Base-by-base conservation (phyloP, 1,139 yeast genomes). In the Yamadazyma spencermartinsiae region DNA sequence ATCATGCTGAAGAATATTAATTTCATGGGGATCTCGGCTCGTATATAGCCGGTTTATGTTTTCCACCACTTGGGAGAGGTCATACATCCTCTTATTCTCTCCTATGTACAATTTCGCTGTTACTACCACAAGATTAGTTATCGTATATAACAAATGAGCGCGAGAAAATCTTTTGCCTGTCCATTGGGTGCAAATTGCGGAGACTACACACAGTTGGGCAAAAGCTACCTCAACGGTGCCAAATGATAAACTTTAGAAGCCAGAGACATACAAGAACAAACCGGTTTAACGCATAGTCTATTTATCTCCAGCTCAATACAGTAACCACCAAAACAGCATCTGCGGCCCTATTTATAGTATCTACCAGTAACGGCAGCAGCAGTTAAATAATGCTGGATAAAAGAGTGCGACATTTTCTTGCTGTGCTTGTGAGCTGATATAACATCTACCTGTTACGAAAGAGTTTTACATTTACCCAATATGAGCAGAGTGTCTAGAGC, bases 1-100 rank as follows among this genome's bases (percentile, higher is more conserved):
- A 31, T 60, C 59, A 25, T 65, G 64, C 48, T 83, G 90, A 25
- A 76, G 63, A 8, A 58, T 48, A 23, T 65, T 57, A 27, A 82
- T 72, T 43, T 65, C 63, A 0, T 52, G 40, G 1, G 79, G 69
- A 59, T 77, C 61, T 55, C 58, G 51, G 46, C 69, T 50, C 45
- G 72, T 55, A 60, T 75, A 63, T 50, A 78, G 59, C 4, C 55
- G 44, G 40, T 73, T 72, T 17, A 76, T 16, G 4, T 16, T 28
- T 9, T 14, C 45, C 19, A 54, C 42, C 13, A 56, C 45, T 20
- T 28, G 31, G 15, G 31, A 14, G 3, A 28, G 17, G 7, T 9
- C 6, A 6, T 28, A n/a, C 31, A 14, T 16, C 16, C 9, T 26
- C 5, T 7, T 13, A 8, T 19, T 15, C 16, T 15, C 15, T 10